Conservation (phyloP, 306 rosid genomes). For the Cercis canadensis region DNA sequence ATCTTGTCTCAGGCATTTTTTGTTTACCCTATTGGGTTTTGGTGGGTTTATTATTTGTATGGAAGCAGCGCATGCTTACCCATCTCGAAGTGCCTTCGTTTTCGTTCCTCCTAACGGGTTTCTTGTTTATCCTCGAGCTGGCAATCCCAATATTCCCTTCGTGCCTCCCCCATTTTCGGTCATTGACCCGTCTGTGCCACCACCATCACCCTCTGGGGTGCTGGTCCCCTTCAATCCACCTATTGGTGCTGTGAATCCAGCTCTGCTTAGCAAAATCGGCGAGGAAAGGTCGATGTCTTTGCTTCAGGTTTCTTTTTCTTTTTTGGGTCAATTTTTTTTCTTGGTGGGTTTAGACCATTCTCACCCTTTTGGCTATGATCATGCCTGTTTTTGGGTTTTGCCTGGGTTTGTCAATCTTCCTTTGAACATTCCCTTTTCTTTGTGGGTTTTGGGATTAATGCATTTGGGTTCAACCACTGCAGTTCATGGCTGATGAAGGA, state of each 20-base stretch:
- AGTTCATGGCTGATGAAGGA: slow-evolving; percentile 49
- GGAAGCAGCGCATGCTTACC: slow-evolving; percentile 30
- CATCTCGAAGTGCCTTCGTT: slow-evolving; percentile 36
- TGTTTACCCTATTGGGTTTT: too few relatives aligned
- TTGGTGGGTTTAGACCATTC: neutral
- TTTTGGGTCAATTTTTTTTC: neutral
- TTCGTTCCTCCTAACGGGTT: neutral
- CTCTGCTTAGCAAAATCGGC: slow-evolving; percentile 32
- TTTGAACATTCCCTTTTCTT: neutral
- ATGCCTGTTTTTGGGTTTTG: neutral
- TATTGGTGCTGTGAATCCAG: slow-evolving; percentile 3
- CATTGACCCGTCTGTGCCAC: slow-evolving; percentile 21
- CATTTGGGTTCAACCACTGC: slow-evolving; percentile 14
- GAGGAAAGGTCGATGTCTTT: slow-evolving; percentile 47
- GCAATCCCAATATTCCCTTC: slow-evolving; percentile 14
- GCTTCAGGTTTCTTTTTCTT: slow-evolving; percentile 37
- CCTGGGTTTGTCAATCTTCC: neutral
- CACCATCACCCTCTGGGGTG: slow-evolving; percentile 23
- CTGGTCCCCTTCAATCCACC: slow-evolving; percentile 17
- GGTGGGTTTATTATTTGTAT: slow-evolving; percentile 31
- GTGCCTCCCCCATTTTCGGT: slow-evolving; percentile 19
- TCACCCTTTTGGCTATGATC: neutral
- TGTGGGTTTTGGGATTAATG: neutral
- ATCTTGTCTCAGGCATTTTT: neutral
- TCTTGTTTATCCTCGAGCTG: neutral